Evolutionary conservation across 2,329 filamentous ascomycete species (phyloP).

Genomic region (Acrocalymma vagum): DNA sequence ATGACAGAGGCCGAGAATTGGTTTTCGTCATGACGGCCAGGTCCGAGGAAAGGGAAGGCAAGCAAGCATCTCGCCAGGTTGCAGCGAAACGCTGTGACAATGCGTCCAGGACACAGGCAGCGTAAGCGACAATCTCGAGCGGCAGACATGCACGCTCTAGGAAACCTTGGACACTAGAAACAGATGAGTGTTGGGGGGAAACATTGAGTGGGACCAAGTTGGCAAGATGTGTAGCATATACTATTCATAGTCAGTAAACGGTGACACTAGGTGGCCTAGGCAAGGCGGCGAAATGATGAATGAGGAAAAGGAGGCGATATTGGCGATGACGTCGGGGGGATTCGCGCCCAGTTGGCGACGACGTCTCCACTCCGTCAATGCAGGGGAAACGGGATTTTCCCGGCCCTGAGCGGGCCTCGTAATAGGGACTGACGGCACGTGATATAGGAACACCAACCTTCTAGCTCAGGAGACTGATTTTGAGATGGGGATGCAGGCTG

Average conservation of each 20-base stretch:
- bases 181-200: constrained; percentile 35
- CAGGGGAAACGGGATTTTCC: constrained; percentile 27
- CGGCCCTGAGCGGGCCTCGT: constrained; percentile 23
- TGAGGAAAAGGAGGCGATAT: constrained; percentile 15
- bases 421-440: constrained; percentile 23
- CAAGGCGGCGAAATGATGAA: constrained; percentile 13
- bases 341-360: constrained; percentile 15
- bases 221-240: constrained; percentile 43
- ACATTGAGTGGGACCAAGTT: constrained; percentile 46
- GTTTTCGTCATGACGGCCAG: constrained; percentile 22
- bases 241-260: constrained; percentile 38
- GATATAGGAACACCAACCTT: constrained; percentile 37
- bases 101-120: constrained; percentile 48
- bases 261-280: constrained; percentile 18
- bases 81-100: constrained; percentile 42
- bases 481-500: constrained; percentile 11
- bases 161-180: constrained; percentile 34
- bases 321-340: constrained; percentile 18
- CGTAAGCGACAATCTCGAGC: constrained; percentile 45
- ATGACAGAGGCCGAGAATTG: constrained; percentile 21
- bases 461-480: constrained; percentile 27
- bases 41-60: constrained; percentile 22
- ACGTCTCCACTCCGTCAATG: constrained; percentile 22
- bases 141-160: constrained; percentile 42
- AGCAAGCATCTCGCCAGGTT: constrained; percentile 37